Percentiles rank a stretch among this genome's conserved stretches.
Evolutionary conservation across 202 grass and related monocot genomes (phyloP).

Genomic region (Saccharum hybrid): DNA sequence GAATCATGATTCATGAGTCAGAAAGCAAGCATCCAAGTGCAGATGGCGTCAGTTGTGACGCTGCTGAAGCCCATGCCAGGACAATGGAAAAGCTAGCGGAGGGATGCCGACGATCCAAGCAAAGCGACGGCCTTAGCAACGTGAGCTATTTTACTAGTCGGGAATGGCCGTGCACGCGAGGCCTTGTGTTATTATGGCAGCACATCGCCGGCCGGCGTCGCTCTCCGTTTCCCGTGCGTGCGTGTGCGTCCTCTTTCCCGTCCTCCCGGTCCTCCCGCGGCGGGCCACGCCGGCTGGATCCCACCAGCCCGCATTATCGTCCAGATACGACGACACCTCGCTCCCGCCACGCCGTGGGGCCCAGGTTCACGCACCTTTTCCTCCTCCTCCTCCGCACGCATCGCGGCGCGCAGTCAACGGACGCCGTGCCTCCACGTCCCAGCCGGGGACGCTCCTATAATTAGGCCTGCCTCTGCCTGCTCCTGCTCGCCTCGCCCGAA

Average conservation of each 20-base stretch:
- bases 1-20: no score
- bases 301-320: conserved; percentile 45
- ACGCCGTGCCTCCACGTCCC: not conserved
- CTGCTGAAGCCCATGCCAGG: not conserved
- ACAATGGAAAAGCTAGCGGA: not conserved
- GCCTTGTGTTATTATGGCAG: no score
- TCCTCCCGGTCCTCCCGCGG: not conserved
- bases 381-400: not conserved
- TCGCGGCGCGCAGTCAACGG: not conserved
- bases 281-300: not conserved
- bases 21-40: not conserved
- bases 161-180: not conserved
- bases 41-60: not conserved
- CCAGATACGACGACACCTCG: conserved; percentile 46
- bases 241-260: no score
- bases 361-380: conserved; percentile 23
- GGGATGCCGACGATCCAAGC: not conserved
- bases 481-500: not conserved
- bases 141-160: not conserved
- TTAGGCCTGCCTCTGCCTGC: not conserved
- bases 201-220: not conserved
- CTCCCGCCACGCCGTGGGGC: conserved; percentile 29
- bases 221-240: conserved; percentile 3
- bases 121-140: not conserved
- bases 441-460: not conserved